Percentiles rank a stretch among this genome's conserved stretches.
phyloP scores from a whole-genome alignment of 768 basidiomycete species.

The Tricholoma terreum region DNA sequence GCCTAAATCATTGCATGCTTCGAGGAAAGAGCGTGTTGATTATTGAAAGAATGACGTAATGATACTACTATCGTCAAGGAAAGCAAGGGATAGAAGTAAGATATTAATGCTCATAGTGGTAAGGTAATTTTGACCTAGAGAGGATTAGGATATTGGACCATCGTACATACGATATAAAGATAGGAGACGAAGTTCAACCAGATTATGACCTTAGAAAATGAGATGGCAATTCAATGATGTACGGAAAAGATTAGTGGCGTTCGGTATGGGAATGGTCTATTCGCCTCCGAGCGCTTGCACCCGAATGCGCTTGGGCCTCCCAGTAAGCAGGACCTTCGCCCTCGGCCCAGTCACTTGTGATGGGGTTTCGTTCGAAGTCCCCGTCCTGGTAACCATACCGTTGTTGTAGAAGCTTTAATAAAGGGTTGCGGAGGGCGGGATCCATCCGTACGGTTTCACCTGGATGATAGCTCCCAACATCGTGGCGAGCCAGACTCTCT shows the following conservation, averaged over 20 bases:
- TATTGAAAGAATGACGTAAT: background rate
- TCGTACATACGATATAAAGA: background rate
- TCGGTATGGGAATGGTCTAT: conserved; percentile 22
- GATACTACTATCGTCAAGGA: background rate
- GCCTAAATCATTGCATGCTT: background rate
- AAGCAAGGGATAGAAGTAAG: background rate
- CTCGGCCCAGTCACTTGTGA: conserved; percentile 62
- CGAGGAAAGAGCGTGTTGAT: background rate
- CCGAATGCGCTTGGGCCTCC: conserved; percentile 51
- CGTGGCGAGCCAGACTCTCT: conserved; percentile 75
- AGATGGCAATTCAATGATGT: background rate
- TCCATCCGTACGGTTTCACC: conserved; percentile 89
- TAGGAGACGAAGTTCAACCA: background rate
- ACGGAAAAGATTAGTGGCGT: conserved; percentile 17
- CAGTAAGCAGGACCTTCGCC: conserved; percentile 62
- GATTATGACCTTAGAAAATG: background rate
- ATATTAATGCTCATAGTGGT: background rate
- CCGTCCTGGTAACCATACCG: conserved; percentile 82
- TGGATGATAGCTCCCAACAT: conserved; percentile 78
- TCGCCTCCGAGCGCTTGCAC: conserved; percentile 34
- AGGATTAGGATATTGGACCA: background rate
- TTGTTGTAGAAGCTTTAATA: conserved; percentile 65
- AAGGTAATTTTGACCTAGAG: background rate
- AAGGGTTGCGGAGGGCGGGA: conserved; percentile 77
- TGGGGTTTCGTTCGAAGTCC: conserved; percentile 74